Base-by-base conservation (phyloP, 1,284 basidiomycete genomes). In the Abortiporus biennis region DNA sequence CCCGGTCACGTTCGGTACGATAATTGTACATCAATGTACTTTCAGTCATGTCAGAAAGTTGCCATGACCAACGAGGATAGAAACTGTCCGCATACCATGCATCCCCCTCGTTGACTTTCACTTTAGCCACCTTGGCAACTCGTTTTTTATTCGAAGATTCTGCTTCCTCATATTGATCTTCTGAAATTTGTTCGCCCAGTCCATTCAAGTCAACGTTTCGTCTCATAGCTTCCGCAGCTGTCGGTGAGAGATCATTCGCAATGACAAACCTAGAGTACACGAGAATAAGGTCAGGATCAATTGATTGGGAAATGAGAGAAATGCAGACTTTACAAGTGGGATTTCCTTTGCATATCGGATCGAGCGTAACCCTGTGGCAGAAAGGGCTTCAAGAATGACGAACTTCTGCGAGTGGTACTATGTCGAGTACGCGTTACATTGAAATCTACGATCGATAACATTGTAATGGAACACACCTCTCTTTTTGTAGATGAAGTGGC, bases 331-430 rank as follows among this genome's bases (percentile, higher is more conserved):
- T 48, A 94, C 78, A 29, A 88, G 74, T 1, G 95, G 93, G 8
- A 99, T 94, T 65, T 99, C 95, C 55, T 97, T 94, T 0, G 95
- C 95, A 60, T 99, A 99, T 23, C 95, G 88, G 49, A 99, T 98
- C 3, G 93, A 89, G 9, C 95, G 84, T 19, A 99, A 73, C 19
- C 95, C 95, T 0, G 96, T 99, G 0, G 95, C 95, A 13, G 92
- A 93, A 15, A 99, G 78, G 0, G 94, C 92, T 64, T 99, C 95
- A n/a, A 99, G 72, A 11, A 96, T 74, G 6, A 83, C 82, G 55
- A 94, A 82, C 49, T 79, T 82, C 51, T 82, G 74, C 0, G 81
- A 72, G 24, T 66, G 64, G 55, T 77, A 81, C 62, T 71, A 48
- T 9, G 8, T n/a, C 27, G 8, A 29, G 27, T n/a, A 8, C 27